Conservation (phyloP, 2,329 filamentous ascomycete species). For the Fusarium metavorans region DNA sequence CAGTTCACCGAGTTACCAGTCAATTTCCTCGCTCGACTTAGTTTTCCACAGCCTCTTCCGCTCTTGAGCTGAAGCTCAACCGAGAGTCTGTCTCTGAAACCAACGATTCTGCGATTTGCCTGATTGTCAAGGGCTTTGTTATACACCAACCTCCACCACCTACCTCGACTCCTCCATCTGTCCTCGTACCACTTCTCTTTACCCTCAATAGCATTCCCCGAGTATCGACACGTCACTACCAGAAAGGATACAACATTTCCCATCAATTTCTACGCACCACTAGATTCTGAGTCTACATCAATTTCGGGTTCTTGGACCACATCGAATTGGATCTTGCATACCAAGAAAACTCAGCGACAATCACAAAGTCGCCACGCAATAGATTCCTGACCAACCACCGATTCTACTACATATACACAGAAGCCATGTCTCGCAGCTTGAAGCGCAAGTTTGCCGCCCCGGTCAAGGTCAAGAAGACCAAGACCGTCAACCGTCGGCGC, state of each 20-base stretch:
- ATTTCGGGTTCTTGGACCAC: neutral
- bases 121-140: slow-evolving; percentile 45
- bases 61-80: slow-evolving; percentile 54
- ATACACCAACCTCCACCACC: slow-evolving; percentile 15
- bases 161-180: slow-evolving; percentile 6
- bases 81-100: slow-evolving; percentile 56
- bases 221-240: slow-evolving; percentile 1
- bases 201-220: neutral
- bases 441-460: slow-evolving; percentile 60
- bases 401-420: slow-evolving; percentile 4
- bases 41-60: slow-evolving; percentile 71
- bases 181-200: neutral
- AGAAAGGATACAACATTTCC: neutral
- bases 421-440: slow-evolving; percentile 65
- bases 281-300: neutral
- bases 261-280: neutral
- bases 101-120: slow-evolving; percentile 47
- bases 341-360: neutral
- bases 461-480: slow-evolving; percentile 59
- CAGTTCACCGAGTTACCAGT: slow-evolving; percentile 81
- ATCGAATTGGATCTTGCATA: neutral
- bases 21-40: slow-evolving; percentile 71
- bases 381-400: neutral
- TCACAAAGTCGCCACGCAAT: neutral
- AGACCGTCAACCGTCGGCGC: slow-evolving; percentile 57